A percentile compares a stretch with the other conserved stretches of the same genome.
These are phyloP conservation scores for Crucihimalaya himalaica DNA, from an alignment of 345 rosid genomes.

Conservation along the genomic window DNA sequence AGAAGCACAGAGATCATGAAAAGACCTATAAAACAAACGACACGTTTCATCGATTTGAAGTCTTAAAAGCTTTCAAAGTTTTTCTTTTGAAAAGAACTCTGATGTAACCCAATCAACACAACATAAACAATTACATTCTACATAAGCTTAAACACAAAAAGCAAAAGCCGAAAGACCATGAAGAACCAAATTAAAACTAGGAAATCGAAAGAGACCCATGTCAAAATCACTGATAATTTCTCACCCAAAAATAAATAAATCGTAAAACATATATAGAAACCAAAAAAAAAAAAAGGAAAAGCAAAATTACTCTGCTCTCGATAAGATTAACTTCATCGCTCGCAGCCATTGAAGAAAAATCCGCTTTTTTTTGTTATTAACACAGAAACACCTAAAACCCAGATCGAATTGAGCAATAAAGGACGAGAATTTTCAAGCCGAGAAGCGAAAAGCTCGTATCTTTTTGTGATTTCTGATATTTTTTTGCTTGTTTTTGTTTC, in stretches of 20 bases:
- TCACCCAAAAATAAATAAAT: not conserved
- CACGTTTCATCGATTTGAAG: constrained; percentile 34
- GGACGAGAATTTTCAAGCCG: not conserved
- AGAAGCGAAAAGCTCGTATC: constrained; percentile 9
- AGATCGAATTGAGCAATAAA: constrained; percentile 25
- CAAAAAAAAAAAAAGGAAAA: not conserved
- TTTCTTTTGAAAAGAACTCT: not conserved
- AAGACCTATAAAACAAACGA: constrained; percentile 19
- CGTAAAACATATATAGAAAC: constrained; percentile 1
- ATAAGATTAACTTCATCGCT: constrained; percentile 64
- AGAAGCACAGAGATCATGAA: not conserved
- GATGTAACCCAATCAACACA: constrained; percentile 25
- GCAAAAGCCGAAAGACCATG: constrained; percentile 9
- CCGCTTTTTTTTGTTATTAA: not conserved
- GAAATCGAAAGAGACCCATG: constrained; percentile 35
- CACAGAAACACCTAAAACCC: constrained; percentile 21
- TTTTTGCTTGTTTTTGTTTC: not conserved
- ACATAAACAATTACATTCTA: constrained; percentile 6
- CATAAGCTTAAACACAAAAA: constrained; percentile 25
- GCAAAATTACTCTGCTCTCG: constrained; percentile 67
- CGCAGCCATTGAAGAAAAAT: constrained; percentile 58
- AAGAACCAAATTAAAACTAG: constrained; percentile 9
- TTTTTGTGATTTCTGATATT: constrained; percentile 6
- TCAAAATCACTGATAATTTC: constrained; percentile 12
- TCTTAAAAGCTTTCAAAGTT: not conserved